A percentile compares a stretch with the other conserved stretches of the same genome.
Evolutionary conservation across 805 yeast species (phyloP).

Genomic region (Candida chilensis): DNA sequence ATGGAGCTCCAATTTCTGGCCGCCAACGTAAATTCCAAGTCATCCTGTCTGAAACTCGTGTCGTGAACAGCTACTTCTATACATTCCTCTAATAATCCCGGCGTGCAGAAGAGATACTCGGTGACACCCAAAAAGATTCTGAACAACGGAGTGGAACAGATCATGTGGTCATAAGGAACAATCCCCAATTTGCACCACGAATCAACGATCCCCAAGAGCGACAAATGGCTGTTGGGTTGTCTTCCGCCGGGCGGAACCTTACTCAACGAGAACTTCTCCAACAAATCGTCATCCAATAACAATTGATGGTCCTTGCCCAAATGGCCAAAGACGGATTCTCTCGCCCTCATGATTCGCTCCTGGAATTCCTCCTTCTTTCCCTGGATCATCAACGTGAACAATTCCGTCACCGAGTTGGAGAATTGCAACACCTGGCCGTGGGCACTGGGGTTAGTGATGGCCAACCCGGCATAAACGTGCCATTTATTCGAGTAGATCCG

Average conservation of each 20-base stretch:
- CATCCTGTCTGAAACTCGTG: constrained; percentile 73
- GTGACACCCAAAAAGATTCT: constrained; percentile 91
- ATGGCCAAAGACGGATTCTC: constrained; percentile 67
- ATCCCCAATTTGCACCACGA: constrained; percentile 83
- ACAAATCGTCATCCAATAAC: constrained; percentile 66
- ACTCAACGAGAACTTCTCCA: constrained; percentile 73
- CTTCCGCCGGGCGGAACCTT: constrained; percentile 52
- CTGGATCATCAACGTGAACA: constrained; percentile 77
- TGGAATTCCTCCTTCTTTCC: constrained; percentile 49
- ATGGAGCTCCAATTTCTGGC: constrained; percentile 85
- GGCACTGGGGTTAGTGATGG: constrained; percentile 92
- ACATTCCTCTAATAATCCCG: constrained; percentile 73
- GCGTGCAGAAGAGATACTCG: constrained; percentile 82
- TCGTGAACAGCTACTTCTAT: constrained; percentile 63
- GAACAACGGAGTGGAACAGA: constrained; percentile 90
- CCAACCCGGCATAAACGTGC: constrained; percentile 98
- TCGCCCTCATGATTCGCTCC: constrained; percentile 56
- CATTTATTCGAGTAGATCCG: constrained; percentile 90
- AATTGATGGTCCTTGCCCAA: constrained; percentile 46
- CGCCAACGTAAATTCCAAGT: constrained; percentile 85
- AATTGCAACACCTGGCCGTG: constrained; percentile 88
- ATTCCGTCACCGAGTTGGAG: constrained; percentile 73
- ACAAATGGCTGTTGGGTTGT: constrained; percentile 82
- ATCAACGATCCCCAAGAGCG: constrained; percentile 85
- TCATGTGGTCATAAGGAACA: constrained; percentile 93